Evolutionary conservation across 1,139 yeast genomes (phyloP).

Genomic region (Nematodospora anomalae): DNA sequence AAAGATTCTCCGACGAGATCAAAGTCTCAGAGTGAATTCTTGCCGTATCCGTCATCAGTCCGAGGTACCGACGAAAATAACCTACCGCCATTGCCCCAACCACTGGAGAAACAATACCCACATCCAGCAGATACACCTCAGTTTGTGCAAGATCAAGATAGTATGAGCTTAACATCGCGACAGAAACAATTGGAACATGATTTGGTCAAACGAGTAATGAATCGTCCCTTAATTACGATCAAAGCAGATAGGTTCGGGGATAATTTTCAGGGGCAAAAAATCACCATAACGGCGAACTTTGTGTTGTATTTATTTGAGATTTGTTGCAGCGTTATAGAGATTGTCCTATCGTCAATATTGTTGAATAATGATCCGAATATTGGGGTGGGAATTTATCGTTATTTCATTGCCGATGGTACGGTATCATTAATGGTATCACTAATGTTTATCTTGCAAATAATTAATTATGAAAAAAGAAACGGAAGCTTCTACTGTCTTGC

Average conservation of each 20-base stretch:
- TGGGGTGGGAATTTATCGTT: conserved; percentile 31
- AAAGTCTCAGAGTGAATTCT: conserved; percentile 12
- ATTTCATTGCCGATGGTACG: conserved; percentile 40
- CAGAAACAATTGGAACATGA: conserved; percentile 29
- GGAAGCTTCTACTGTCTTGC: conserved; percentile 45
- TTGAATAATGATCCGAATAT: conserved; percentile 25
- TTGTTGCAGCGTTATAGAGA: conserved; percentile 32
- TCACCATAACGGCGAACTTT: conserved; percentile 31
- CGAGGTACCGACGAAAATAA: conserved; percentile 2
- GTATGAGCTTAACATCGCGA: conserved; percentile 19
- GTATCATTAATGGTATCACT: conserved; percentile 36
- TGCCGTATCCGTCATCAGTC: conserved; percentile 12
- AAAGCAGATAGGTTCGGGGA: conserved; percentile 21
- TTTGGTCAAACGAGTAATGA: conserved; percentile 39
- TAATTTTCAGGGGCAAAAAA: conserved; percentile 18
- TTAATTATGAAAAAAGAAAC: conserved; percentile 42
- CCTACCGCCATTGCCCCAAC: conserved; percentile 9
- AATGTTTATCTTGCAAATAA: conserved; percentile 34
- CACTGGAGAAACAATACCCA: conserved; percentile 2
- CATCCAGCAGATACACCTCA: conserved; percentile 5
- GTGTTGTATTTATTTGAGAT: conserved; percentile 38
- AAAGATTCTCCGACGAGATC: conserved; percentile 10
- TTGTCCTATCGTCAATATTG: conserved; percentile 31
- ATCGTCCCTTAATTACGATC: conserved; percentile 29
- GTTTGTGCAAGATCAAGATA: conserved; percentile 6